Percentiles rank a stretch among this genome's conserved stretches.
Evolutionary conservation across 2,329 filamentous ascomycete genomes (phyloP).

Genomic region (Colletotrichum shisoi): DNA sequence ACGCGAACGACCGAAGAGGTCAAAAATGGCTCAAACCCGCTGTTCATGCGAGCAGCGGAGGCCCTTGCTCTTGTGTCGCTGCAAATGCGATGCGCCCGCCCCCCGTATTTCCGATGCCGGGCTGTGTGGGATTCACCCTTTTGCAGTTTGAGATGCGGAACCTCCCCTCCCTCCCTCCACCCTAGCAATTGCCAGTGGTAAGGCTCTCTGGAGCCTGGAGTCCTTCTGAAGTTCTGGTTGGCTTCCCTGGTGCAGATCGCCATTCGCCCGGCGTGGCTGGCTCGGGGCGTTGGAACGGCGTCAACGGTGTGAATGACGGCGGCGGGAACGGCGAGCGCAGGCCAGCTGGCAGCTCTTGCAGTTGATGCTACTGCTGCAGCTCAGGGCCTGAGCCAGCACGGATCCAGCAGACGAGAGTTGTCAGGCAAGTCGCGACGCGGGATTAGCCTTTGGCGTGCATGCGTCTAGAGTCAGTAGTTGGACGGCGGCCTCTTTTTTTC

Average conservation of each 20-base stretch:
- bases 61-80: constrained; percentile 8
- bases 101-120: constrained; percentile 29
- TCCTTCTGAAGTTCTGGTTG: constrained; percentile 20
- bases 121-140: constrained; percentile 8
- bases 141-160: constrained; percentile 27
- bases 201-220: not conserved
- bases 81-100: not conserved
- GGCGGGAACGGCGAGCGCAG: constrained; percentile 11
- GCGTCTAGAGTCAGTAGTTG: constrained; percentile 9
- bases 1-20: constrained; percentile 15
- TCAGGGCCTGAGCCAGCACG: constrained; percentile 5
- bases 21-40: constrained; percentile 33
- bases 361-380: too few relatives aligned
- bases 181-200: constrained; percentile 3
- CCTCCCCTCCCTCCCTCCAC: not conserved
- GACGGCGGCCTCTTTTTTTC: constrained; percentile 14
- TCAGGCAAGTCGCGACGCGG: constrained; percentile 11
- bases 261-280: constrained; percentile 31
- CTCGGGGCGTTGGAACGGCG: constrained; percentile 13
- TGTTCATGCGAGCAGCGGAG: constrained; percentile 26
- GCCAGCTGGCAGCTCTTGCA: constrained; percentile 13
- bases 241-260: constrained; percentile 34
- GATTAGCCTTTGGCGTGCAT: constrained; percentile 13
- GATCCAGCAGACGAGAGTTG: constrained; percentile 8
- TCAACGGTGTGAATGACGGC: not conserved